Evolutionary conservation across 192 early-diverging fungal genomes (phyloP), one percentile per base, ranked within the genome.

Genomic region (Phycomyces nitens): DNA sequence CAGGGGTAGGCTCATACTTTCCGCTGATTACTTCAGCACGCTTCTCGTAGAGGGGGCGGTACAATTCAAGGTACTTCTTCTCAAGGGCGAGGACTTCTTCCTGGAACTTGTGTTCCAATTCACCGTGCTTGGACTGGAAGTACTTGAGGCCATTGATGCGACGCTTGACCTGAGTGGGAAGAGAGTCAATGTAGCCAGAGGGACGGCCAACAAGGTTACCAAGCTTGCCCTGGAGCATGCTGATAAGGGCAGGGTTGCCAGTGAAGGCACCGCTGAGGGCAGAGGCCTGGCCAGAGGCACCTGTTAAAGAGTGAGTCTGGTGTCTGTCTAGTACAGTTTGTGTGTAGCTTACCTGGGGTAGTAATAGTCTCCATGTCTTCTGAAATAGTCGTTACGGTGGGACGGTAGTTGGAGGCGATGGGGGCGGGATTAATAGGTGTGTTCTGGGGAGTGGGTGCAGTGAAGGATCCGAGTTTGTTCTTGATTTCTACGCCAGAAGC

Each of bases 31-130:
- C 82, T 53, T 81, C 80, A 50, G 80, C 75, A 69, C 96, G 94
- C 85, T 92, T 88, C 66, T 91, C 88, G 73, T 95, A 98, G 29
- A 98, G 77, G 27, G 97, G 96, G 62, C 86, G 82, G 73, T 96
- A 93, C 68, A 87, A 72, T 43, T 76, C 77, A 42, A 86, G 84
- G 78, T 95, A 99, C 75, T 98, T 98, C 84, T 98, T 97, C 79
- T 99, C 97, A 29, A 99, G 79, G 43, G 82, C 92, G 29, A 92
- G 75, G 64, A 99, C 88, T 81, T 99, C 96, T 71, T 93, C 87
- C 58, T 91, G 89, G 85, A 98, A 94, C 78, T 94, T 80, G 53
- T 84, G 78, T 78, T 96, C 93, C 18, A 98, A 77, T 16, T 83
- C 86, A 38, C 83, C 72, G 72, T 95, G 94, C 82, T 96, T 85